Evolutionary conservation across 352 stramenopile genomes (phyloP), one percentile per base, ranked within the genome.

Genomic region (Plasmopara muralis): DNA sequence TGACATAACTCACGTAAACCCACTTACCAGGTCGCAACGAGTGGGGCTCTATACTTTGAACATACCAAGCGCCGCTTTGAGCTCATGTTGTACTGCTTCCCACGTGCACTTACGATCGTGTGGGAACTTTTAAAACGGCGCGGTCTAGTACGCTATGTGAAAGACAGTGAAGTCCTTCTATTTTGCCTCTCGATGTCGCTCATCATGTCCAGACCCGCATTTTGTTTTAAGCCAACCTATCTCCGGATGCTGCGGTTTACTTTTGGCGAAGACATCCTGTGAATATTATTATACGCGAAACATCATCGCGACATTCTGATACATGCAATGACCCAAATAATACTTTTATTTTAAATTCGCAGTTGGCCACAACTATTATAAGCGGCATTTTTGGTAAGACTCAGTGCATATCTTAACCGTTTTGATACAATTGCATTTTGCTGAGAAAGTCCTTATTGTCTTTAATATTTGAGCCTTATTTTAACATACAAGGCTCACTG

Each of bases 221-320:
- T 76, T 53, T 76, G 90, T 62, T 88, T 94, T 62, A 94, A 94
- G 57, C 77, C 81, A 20, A 91, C 83, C 35, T 92, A 94, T 55
- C 66, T 89, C 15, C 62, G 70, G 45, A 87, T 92, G 52, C 45
- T 91, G 50, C 75, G 78, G 31, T 94, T 94, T 53, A 65, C 92
- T 62, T 94, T 94, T 65, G 83, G 83, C 34, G 66, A 64, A 46
- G 66, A 83, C 51, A 83, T 82, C 68, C 80, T 89, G 72, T 88
- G 80, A 62, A 16, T 30, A 43, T 38, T 14, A 4, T 25, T 25
- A 25, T 25, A 25, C 20, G 20, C 20, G 20, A 25, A 25, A 25
- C 20, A 25, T 25, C 3, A 25, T 25, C 20, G 20, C 20, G 20
- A 25, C 20, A 3, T 25, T 25, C 20, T 25, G 20, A 25, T 25